Percentiles rank a stretch among this genome's conserved stretches.
These are phyloP conservation scores for Porphyrellus sp. DNA, from an alignment of 1,284 basidiomycete species.

Conservation along the genomic window DNA sequence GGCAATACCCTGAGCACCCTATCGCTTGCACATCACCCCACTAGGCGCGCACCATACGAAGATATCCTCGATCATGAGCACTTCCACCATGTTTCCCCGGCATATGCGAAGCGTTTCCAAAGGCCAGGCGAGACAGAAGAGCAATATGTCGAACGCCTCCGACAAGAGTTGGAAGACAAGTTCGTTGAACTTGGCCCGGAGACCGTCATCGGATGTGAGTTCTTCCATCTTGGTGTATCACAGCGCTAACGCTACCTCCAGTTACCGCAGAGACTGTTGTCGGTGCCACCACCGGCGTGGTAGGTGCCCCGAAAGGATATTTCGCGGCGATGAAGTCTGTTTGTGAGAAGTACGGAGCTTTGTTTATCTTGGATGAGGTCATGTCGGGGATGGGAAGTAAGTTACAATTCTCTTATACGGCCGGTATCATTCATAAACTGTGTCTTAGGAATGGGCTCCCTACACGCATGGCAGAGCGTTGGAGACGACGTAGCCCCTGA, in stretches of 20 bases:
- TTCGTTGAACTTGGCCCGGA: conserved; percentile 77
- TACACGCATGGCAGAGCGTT: conserved; percentile 82
- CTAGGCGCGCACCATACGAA: conserved; percentile 64
- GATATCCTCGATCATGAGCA: conserved; percentile 58
- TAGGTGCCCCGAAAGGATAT: conserved; percentile 75
- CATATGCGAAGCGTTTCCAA: conserved; percentile 79
- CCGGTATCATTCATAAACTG: conserved; percentile 6
- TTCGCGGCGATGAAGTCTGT: conserved; percentile 82
- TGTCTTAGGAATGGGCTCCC: conserved; percentile 68
- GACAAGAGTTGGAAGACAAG: conserved; percentile 79
- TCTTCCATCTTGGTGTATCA: not conserved
- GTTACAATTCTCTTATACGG: conserved; percentile 25
- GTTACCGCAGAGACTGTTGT: conserved; percentile 83
- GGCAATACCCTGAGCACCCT: conserved; percentile 78
- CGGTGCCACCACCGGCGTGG: conserved; percentile 76
- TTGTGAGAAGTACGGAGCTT: conserved; percentile 81
- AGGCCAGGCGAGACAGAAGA: conserved; percentile 66
- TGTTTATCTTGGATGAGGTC: conserved; percentile 86
- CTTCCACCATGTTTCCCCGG: conserved; percentile 81
- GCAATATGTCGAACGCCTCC: conserved; percentile 71
- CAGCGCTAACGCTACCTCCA: conserved; percentile 31
- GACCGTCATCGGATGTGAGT: conserved; percentile 74
- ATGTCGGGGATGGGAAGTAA: conserved; percentile 85
- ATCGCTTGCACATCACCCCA: conserved; percentile 61
- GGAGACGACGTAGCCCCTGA: conserved; percentile 76